A percentile compares a stretch with the other conserved stretches of the same genome.
phyloP scores from a whole-genome alignment of 1,284 basidiomycete genomes.

The Abortiporus biennis region DNA sequence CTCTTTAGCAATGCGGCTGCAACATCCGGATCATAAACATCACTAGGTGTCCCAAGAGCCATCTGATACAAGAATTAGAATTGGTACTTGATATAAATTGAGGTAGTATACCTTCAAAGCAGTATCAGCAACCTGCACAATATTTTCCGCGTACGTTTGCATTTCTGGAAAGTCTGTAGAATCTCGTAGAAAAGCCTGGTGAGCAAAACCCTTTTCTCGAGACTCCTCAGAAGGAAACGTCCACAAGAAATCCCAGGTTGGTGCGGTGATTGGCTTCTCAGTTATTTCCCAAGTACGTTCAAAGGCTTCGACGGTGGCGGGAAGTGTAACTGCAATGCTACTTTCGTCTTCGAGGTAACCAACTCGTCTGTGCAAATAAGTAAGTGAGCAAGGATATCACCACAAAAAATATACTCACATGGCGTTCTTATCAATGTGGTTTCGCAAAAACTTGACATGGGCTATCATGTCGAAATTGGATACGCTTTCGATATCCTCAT shows the following conservation, averaged over 20 bases:
- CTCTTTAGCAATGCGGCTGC: slow-evolving; percentile 52
- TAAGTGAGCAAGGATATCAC: slow-evolving; percentile 10
- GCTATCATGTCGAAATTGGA: slow-evolving; percentile 71
- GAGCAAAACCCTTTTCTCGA: slow-evolving; percentile 63
- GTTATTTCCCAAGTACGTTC: slow-evolving; percentile 40
- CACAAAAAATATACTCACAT: slow-evolving; percentile 49
- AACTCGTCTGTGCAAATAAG: slow-evolving; percentile 38
- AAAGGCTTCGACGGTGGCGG: slow-evolving; percentile 42
- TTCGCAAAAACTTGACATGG: slow-evolving; percentile 77
- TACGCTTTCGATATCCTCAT: slow-evolving; percentile 61
- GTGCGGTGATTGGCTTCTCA: slow-evolving; percentile 34
- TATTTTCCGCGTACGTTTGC: slow-evolving; percentile 28
- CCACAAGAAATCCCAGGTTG: slow-evolving; percentile 72
- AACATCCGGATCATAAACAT: slow-evolving; percentile 52
- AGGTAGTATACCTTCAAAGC: slow-evolving; percentile 54
- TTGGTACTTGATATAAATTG: background rate
- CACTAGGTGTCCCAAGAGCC: slow-evolving; percentile 65
- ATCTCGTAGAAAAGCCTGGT: slow-evolving; percentile 48
- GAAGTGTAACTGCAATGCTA: slow-evolving; percentile 33
- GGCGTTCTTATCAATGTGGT: slow-evolving; percentile 78
- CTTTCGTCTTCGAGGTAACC: slow-evolving; percentile 44
- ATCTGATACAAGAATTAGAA: slow-evolving; percentile 43
- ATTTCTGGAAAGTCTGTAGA: slow-evolving; percentile 31
- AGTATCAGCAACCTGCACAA: slow-evolving; percentile 52
- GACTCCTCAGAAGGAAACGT: slow-evolving; percentile 63